Base-by-base conservation (phyloP, 2,329 filamentous ascomycete genomes). In the Colletotrichum higginsianum region DNA sequence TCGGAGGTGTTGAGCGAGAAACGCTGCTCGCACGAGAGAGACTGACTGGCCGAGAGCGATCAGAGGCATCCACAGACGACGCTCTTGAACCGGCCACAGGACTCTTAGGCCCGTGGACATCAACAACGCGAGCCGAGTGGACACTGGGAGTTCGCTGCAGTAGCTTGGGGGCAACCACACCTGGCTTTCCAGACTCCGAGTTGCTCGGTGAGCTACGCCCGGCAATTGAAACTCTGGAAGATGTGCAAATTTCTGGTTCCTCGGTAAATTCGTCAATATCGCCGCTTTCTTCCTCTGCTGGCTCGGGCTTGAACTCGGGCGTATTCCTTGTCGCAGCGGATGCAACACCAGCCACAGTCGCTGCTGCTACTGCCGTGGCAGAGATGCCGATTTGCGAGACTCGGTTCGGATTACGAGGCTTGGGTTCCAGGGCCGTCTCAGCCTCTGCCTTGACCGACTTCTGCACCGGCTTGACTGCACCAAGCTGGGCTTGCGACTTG, bases 61-160 rank as follows among this genome's bases (percentile, higher is more conserved):
- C 86, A 15, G 78, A 74, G 2, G 81, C 79, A 26, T 88, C 87
- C 1, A 84, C 74, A 0, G 87, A 89, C 38, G 82, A 84, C 55
- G 84, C 81, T 47, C 86, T 84, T n/a, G 88, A 88, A 52, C 82
- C 81, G 12, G 79, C 76, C 16, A 79, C 79, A 15, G 87, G 86
- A 73, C 86, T 89, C 73, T 86, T 86, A 23, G 86, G 86, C 13
- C 83, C 84, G 11, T 84, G 75, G 6, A 90, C 88, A 46, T 90
- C 88, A 35, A 90, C 87, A 46, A 91, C 81, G n/a, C 89, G 86
- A 46, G 87, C 86, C 3, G 88, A 90, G 72, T 86, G 85, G 21
- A 89, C 82, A 74, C 87, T 89, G 3, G 86, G 80, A 5, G 85
- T 82, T 55, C 84, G 79, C n/a, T 78, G 78, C 75, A 77, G 85